A percentile compares a stretch with the other conserved stretches of the same genome.
Conservation (phyloP, 2,329 filamentous ascomycete species). For the Calonectria fujianensis region DNA sequence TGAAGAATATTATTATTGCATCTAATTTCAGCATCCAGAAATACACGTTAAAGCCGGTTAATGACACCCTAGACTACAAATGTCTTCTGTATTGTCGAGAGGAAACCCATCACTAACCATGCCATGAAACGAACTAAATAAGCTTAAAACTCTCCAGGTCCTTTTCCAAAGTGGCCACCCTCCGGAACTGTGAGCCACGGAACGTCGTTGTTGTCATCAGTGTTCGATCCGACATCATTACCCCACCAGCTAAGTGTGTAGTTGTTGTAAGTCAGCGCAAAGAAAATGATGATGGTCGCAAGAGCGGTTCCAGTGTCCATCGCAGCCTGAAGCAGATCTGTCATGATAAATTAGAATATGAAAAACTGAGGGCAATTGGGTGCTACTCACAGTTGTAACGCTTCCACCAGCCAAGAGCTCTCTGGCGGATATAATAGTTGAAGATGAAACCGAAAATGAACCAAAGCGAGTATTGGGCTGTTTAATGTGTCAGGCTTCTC, state of each 20-base stretch:
- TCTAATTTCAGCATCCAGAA: background rate
- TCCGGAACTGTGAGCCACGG: constrained; percentile 36
- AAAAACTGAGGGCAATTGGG: background rate
- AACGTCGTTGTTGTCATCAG: constrained; percentile 34
- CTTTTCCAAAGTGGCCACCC: constrained; percentile 29
- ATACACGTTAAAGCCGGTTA: background rate
- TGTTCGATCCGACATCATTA: constrained; percentile 33
- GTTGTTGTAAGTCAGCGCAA: constrained; percentile 31
- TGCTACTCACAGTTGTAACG: constrained; percentile 32
- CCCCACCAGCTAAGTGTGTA: constrained; percentile 40
- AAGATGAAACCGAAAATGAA: constrained; percentile 37
- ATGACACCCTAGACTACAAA: background rate
- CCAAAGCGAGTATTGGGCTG: constrained; percentile 39
- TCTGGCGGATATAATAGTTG: constrained; percentile 35
- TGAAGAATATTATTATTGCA: background rate
- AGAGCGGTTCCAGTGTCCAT: constrained; percentile 39
- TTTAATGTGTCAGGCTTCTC: background rate
- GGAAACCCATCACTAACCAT: background rate
- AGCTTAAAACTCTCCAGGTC: constrained; percentile 26
- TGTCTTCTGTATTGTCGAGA: background rate
- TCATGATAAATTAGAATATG: background rate
- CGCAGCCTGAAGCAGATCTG: constrained; percentile 29
- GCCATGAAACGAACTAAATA: background rate
- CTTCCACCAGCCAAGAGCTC: constrained; percentile 39
- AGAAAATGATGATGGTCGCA: constrained; percentile 36